Evolutionary conservation across 345 rosid genomes (phyloP).

Genomic region (Lenwebbia sp.): DNA sequence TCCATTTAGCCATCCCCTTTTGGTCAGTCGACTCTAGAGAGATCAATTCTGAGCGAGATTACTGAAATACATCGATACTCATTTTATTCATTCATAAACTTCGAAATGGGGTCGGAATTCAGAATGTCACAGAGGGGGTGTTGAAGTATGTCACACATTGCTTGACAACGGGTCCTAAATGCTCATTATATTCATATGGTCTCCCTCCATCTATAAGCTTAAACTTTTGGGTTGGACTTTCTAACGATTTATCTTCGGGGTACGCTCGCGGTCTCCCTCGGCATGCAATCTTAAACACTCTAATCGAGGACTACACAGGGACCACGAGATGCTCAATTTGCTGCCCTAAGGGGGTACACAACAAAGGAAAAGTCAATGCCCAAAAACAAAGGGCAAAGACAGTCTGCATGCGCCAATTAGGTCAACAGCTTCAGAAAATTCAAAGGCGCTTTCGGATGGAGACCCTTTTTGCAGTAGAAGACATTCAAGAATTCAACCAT

Average conservation of each 20-base stretch:
- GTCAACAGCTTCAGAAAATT: neutral
- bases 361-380: neutral
- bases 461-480: neutral
- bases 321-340: neutral
- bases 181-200: no score
- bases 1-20: no score
- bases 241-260: neutral
- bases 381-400: neutral
- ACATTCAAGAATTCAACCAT: neutral
- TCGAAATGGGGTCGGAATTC: no score
- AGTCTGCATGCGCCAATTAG: neutral
- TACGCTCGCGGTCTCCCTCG: neutral
- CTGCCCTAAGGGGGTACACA: neutral
- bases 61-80: no score
- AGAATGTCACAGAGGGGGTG: no score
- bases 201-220: neutral
- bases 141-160: no score
- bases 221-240: neutral
- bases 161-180: no score
- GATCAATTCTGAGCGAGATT: no score
- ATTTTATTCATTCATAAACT: no score
- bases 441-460: neutral
- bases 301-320: neutral
- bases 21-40: no score
- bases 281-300: neutral